Evolutionary conservation across 192 early-diverging fungal species (phyloP).

Genomic region (Paraglomus brasilianum): DNA sequence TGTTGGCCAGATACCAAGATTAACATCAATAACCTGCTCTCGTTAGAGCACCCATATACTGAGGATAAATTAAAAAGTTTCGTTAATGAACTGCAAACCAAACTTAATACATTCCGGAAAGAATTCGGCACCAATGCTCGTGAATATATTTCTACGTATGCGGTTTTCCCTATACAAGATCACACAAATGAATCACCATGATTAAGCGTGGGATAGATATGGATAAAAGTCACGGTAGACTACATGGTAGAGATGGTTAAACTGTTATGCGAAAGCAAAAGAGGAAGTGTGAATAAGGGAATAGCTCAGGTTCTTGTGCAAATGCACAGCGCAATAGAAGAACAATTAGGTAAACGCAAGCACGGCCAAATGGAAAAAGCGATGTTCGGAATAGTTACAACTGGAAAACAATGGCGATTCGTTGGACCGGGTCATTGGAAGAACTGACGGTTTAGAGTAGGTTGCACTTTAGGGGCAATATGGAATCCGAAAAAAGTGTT

Average conservation of each 20-base stretch:
- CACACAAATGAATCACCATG: conserved; percentile 13
- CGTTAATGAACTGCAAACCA: conserved; percentile 1
- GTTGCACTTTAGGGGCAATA: conserved; percentile 20
- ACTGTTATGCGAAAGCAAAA: conserved; percentile 29
- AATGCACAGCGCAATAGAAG: conserved; percentile 27
- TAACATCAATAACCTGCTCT: conserved; percentile 11
- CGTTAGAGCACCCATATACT: conserved; percentile 21
- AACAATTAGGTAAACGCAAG: conserved; percentile 12
- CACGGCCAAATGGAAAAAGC: not conserved
- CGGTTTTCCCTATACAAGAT: conserved; percentile 11
- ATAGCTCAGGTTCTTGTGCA: conserved; percentile 32
- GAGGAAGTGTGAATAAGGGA: conserved; percentile 23
- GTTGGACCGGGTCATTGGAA: conserved; percentile 26
- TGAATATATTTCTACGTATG: conserved; percentile 24
- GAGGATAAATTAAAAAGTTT: conserved; percentile 11
- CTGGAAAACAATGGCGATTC: conserved; percentile 29
- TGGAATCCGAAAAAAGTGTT: conserved; percentile 21
- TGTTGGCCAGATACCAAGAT: conserved; percentile 10
- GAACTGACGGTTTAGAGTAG: not conserved
- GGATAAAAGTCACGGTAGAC: conserved; percentile 30
- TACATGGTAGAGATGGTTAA: conserved; percentile 19
- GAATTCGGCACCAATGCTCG: conserved; percentile 12
- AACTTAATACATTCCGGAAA: conserved; percentile 9
- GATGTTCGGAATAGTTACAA: conserved; percentile 30
- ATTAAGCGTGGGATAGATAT: conserved; percentile 15